Percentiles rank a stretch among this genome's conserved stretches.
phyloP scores from a whole-genome alignment of 2,329 filamentous ascomycete species.

The Talaromyces sp. region DNA sequence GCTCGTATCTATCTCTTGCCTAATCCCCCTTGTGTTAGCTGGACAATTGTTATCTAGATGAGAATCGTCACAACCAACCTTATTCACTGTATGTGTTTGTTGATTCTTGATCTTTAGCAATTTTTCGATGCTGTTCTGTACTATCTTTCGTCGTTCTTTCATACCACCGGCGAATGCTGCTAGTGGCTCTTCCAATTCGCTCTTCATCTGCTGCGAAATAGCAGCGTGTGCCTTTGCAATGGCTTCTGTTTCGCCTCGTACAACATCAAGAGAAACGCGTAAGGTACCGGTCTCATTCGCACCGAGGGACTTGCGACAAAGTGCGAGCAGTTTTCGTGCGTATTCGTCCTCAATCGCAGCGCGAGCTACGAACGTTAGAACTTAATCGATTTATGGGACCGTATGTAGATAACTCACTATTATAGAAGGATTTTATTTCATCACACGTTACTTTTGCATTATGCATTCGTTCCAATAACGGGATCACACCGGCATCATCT shows the following conservation, averaged over 20 bases:
- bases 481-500: conserved; percentile 91
- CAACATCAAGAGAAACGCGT: conserved; percentile 76
- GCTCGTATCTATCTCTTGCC: conserved; percentile 91
- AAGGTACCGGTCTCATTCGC: conserved; percentile 83
- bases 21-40: conserved; percentile 32
- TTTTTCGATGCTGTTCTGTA: conserved; percentile 91
- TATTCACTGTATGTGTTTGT: conserved; percentile 87
- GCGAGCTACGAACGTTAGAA: conserved; percentile 57
- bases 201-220: conserved; percentile 92
- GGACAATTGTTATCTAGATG: background rate
- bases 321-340: conserved; percentile 76
- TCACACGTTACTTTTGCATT: conserved; percentile 92
- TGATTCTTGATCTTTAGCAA: conserved; percentile 88
- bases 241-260: conserved; percentile 83
- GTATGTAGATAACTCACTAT: conserved; percentile 50
- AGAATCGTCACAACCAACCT: conserved; percentile 53
- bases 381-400: background rate
- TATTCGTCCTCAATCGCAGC: conserved; percentile 97
- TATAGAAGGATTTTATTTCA: conserved; percentile 89
- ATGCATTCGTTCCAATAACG: conserved; percentile 90
- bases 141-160: conserved; percentile 95
- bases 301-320: conserved; percentile 84
- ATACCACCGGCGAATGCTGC: conserved; percentile 88
- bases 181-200: conserved; percentile 88
- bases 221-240: conserved; percentile 92